Base-by-base conservation (phyloP, 139 green algal genomes). In the Pedinophyceae sp. region DNA sequence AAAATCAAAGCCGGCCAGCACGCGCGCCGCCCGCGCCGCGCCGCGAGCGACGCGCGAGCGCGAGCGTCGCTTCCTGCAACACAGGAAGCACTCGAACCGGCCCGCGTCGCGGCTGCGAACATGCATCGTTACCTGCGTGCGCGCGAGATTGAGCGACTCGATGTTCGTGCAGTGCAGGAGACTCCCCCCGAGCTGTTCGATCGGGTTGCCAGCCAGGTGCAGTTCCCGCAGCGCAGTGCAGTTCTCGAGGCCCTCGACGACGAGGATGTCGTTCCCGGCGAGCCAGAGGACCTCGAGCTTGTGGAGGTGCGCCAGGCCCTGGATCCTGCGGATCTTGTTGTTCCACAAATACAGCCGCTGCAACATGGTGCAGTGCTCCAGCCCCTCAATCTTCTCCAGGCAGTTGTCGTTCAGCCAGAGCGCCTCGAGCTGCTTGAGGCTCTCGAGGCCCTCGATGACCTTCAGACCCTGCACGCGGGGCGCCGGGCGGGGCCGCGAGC, bases 281-380 rank as follows among this genome's bases (percentile, higher is more conserved):
- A 89, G 70, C 70, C 66, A 86, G 18, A 89, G 61, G 20, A 77
- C 60, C 77, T 81, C 61, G 29, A 85, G 62, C 2, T 73, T 55
- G 17, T 45, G 68, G 4, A 81, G 64, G 3, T 67, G 40, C 13
- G 64, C 40, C 2, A 88, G 41, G 15, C 65, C 65, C 29, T 71
- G 26, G 22, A 86, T 76, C 2, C 51, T 26, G 2, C 47, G 51
- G 28, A 86, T 80, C 20, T 58, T 63, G 53, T 88, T 88, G 51
- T 34, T 68, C 60, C 80, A 81, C 19, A 88, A 58, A 61, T 75
- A 83, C 50, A 88, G 69, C 49, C 74, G 60, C 34, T 50, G 55
- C 27, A 65, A 50, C 20, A 50, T 51, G 10, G 15, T 54, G 24
- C 52, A 55, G 25, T 25, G 26, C 25, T 65, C 49, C 48, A 65